Evolutionary conservation across 129 eudicot species (phyloP), one percentile per base, ranked within the genome.

Genomic region (Flaveria linearis): DNA sequence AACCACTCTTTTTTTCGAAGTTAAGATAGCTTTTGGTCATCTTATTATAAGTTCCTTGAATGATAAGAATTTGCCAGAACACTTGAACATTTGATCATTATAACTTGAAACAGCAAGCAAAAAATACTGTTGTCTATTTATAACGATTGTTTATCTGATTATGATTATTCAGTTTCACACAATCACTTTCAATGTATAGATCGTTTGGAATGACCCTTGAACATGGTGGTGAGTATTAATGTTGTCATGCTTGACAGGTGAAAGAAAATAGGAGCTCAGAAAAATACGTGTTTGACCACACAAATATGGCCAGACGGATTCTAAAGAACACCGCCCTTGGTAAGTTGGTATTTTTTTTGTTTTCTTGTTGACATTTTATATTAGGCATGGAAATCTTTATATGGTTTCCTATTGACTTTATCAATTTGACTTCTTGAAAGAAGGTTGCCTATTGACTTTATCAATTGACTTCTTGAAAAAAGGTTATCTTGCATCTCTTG

Each of bases 221-320:
- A 28, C 13, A 70, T 63, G 57, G 50, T 26, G 22, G 22, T 17
- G 47, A 52, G n/a, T 68, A 18, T 60, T 71, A 16, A 83, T 64
- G 14, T 70, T 66, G n/a, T 42, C 10, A n/a, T 75, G 39, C 15
- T 36, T 50, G 17, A 72, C 86, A 93, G 98, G 97, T 90, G 46
- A 84, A 88, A 76, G 85, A 77, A 76, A 93, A 90, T 76, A 73
- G 82, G 76, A 90, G 97, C 87, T 83, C 92, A 0, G 96, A 73
- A 53, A 17, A 75, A 68, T 90, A 90, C 2, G 86, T 62, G 76
- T 93, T 88, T 72, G 61, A 93, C 70, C 96, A 93, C 14, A 28
- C 68, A 61, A 87, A 86, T 68, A 80, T 90, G 97, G 95, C 98
- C 14, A 85, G 98, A 82, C 97, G 98, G 53, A 90, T 96, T 46